A percentile compares a stretch with the other conserved stretches of the same genome.
These are phyloP conservation scores for Aspergillus neoniger DNA, from an alignment of 2,329 filamentous ascomycete genomes.

Conservation along the genomic window DNA sequence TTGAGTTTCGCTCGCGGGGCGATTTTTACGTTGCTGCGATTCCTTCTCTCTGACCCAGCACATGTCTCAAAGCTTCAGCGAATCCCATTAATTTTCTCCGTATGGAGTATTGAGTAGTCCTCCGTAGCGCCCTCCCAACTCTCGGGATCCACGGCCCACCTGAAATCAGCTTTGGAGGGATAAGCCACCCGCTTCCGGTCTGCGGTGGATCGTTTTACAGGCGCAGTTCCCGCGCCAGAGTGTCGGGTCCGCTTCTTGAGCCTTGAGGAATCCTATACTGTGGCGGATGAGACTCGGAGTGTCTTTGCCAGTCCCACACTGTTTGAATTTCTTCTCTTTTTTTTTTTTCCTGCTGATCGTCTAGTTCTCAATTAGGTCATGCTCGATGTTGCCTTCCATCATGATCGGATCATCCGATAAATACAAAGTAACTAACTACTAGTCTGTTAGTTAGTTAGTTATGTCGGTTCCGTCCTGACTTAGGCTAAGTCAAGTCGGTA, in stretches of 20 bases:
- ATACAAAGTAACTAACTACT: no score
- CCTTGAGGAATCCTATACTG: background rate
- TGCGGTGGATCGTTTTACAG: conserved; percentile 15
- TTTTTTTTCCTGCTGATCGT: background rate
- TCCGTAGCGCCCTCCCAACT: background rate
- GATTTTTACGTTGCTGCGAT: background rate
- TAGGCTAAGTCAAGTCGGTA: background rate
- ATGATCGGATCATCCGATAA: background rate
- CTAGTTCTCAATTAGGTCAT: background rate
- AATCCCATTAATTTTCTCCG: background rate
- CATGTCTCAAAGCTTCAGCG: background rate
- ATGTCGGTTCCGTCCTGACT: background rate
- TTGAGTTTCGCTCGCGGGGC: background rate
- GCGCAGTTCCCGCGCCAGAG: conserved; percentile 25
- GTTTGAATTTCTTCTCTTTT: background rate
- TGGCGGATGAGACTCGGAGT: background rate
- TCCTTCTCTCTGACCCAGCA: background rate
- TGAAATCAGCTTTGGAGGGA: conserved; percentile 11
- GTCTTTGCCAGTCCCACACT: background rate
- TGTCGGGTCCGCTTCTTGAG: conserved; percentile 26
- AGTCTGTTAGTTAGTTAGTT: no score
- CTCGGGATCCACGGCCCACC: background rate
- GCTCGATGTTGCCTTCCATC: background rate
- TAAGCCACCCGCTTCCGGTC: conserved; percentile 15
- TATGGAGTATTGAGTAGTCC: background rate